Evolutionary conservation across 352 stramenopile species (phyloP).

Genomic region (Phytophthora rubi): DNA sequence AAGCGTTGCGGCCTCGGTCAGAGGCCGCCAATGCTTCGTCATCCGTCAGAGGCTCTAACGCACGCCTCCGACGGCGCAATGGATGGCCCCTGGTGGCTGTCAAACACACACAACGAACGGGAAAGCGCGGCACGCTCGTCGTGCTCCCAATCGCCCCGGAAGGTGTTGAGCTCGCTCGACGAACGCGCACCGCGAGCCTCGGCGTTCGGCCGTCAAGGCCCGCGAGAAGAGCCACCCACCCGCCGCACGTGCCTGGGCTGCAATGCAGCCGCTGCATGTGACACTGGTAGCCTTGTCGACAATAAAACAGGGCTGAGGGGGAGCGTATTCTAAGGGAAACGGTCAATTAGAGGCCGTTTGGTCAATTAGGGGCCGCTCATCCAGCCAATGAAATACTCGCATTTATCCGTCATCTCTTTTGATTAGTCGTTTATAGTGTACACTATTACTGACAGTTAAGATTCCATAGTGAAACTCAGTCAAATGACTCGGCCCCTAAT

Average conservation of each 20-base stretch:
- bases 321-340: neutral
- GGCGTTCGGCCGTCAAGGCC: neutral
- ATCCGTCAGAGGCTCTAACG: too few species aligned
- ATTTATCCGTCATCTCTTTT: too few species aligned
- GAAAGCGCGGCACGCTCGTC: neutral
- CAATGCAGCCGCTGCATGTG: neutral
- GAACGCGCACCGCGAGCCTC: neutral
- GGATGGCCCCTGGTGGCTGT: too few species aligned
- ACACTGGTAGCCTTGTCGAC: neutral
- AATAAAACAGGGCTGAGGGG: neutral
- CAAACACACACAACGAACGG: neutral
- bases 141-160: neutral
- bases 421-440: too few species aligned
- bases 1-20: neutral
- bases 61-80: too few species aligned
- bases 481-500: too few species aligned
- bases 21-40: too few species aligned
- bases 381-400: too few species aligned
- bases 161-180: neutral
- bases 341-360: too few species aligned
- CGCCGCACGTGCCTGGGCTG: neutral
- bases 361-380: too few species aligned
- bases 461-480: too few species aligned
- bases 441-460: too few species aligned
- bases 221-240: neutral